Evolutionary conservation across 306 rosid genomes (phyloP), one percentile per base, ranked within the genome.

Genomic region (Pyrus bretschneideri): DNA sequence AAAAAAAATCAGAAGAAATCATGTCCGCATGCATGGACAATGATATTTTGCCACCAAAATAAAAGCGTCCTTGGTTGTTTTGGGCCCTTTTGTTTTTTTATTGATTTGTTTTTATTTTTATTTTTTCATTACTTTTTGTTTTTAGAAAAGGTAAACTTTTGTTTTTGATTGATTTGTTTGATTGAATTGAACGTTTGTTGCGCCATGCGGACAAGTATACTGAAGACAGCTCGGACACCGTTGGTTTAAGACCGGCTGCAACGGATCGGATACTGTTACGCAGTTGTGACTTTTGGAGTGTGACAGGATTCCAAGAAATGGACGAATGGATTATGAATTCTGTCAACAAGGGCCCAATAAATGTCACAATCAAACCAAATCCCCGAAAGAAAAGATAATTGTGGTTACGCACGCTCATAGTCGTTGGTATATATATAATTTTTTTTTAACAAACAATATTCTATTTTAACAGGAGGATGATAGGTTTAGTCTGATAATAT

Each of bases 151-250:
- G 29, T 1, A 25, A 0, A 46, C 52, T 46, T 46, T 13, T 12
- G 54, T 33, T 6, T 33, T 33, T 33, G 8, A 33, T 33, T 33
- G 38, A 33, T 33, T 33, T 33, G 38, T 33, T 14, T 22, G 57
- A 27, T 29, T 81, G 83, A 73, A 78, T 13, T 15, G 10, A 72
- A 89, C 67, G 96, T 5, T 31, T 31, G 35, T 5, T 31, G 35
- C 35, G 35, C 35, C 35, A 5, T 31, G 35, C 4, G 35, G 5
- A 31, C 35, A 31, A 4, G 35, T 31, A 4, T 31, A 31, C 35
- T 4, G 35, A 31, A 31, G 35, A 31, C 35, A 31, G 35, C 35
- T 31, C 35, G 35, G 35, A 31, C 35, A 31, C 35, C 11, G 33
- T 4, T 72, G 67, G 75, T 2, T 57, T 63, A 31, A 1, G 79